Evolutionary conservation across 345 rosid genomes (phyloP).

Genomic region (Lenwebbia sp.): DNA sequence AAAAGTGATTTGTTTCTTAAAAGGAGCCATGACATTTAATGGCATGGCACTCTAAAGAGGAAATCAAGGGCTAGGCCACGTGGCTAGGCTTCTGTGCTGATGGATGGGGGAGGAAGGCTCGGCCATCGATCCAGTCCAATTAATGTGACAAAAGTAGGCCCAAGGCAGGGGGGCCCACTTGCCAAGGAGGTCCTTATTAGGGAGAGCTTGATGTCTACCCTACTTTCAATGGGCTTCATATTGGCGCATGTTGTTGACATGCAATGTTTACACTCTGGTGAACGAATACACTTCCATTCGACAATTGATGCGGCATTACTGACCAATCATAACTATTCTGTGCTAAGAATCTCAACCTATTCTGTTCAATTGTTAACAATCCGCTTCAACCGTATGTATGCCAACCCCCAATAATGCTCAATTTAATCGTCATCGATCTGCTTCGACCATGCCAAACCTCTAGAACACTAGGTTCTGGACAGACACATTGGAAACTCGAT

Average conservation of each 20-base stretch:
- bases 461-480: background rate
- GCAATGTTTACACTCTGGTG: background rate
- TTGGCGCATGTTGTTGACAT: background rate
- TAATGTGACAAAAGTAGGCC: background rate
- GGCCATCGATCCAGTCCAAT: background rate
- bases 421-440: background rate
- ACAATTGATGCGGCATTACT: background rate
- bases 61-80: background rate
- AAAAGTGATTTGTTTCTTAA: background rate
- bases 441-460: no score
- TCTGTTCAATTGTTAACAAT: background rate
- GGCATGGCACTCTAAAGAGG: background rate
- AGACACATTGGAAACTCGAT: background rate
- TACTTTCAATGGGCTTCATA: background rate
- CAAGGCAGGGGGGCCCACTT: background rate
- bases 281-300: background rate
- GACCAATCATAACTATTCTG: background rate
- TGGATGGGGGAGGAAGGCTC: background rate
- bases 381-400: background rate
- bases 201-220: background rate
- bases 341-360: background rate
- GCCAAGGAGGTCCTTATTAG: background rate
- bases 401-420: background rate
- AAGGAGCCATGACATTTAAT: background rate
- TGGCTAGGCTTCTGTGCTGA: background rate